Conservation (phyloP, 345 rosid species). For the Hypericum perforatum region DNA sequence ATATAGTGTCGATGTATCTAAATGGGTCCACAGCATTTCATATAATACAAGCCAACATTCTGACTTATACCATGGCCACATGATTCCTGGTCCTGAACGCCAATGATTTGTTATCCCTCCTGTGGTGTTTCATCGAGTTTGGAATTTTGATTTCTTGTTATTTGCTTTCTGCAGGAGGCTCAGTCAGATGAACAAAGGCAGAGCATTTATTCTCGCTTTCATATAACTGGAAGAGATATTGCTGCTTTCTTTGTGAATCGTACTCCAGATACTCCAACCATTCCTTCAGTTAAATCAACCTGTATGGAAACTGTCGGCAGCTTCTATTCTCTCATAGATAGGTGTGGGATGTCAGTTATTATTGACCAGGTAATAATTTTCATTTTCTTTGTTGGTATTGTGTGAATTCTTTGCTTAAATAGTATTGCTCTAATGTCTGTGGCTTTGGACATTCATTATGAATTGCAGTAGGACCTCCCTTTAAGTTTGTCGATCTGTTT, state of each 20-base stretch:
- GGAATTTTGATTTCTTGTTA: conserved; percentile 12
- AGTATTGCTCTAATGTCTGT: no score
- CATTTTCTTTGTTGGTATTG: neutral
- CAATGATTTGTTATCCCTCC: conserved; percentile 1
- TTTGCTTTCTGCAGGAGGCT: conserved; percentile 46
- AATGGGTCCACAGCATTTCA: no score
- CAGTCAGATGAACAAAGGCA: conserved; percentile 67
- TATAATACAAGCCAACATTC: no score
- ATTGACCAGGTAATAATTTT: conserved; percentile 76
- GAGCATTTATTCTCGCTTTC: conserved; percentile 80
- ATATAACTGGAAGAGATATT: conserved; percentile 90
- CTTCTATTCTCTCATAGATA: conserved; percentile 75
- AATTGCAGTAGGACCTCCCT: no score
- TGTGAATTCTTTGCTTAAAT: no score
- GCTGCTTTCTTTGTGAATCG: conserved; percentile 83
- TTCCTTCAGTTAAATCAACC: conserved; percentile 32
- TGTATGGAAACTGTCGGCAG: conserved; percentile 32
- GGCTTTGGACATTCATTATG: no score
- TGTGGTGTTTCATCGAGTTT: no score
- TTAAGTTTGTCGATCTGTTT: no score
- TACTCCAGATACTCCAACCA: conserved; percentile 38
- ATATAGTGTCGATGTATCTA: no score
- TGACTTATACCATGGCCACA: no score
- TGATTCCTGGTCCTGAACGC: no score
- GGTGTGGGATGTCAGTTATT: conserved; percentile 93